phyloP scores from a whole-genome alignment of 371 early-diverging fungal genomes.

The Smittium culicis region DNA sequence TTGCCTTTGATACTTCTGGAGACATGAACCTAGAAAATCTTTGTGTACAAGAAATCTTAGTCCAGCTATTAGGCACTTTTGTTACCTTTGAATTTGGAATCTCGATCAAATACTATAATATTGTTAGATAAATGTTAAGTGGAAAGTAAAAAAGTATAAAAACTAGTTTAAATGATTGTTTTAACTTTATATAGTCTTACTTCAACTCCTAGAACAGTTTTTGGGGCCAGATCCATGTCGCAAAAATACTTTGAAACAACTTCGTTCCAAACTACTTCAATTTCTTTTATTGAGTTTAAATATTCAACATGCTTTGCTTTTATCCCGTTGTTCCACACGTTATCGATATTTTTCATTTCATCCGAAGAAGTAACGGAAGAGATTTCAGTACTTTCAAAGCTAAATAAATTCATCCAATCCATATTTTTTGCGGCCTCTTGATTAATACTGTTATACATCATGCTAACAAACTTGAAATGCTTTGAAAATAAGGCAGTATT shows the following conservation, averaged over 20 bases:
- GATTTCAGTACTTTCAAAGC: neutral
- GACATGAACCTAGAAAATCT: slow-evolving; percentile 71
- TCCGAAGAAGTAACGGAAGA: neutral
- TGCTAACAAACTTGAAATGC: neutral
- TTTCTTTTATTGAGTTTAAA: neutral
- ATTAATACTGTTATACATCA: slow-evolving; percentile 4
- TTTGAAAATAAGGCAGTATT: neutral
- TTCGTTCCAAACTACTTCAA: neutral
- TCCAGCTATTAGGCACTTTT: slow-evolving; percentile 55
- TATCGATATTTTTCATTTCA: neutral
- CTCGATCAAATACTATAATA: slow-evolving; percentile 39
- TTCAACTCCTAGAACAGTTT: slow-evolving; percentile 43
- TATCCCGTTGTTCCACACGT: slow-evolving; percentile 5
- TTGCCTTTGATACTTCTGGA: slow-evolving; percentile 41
- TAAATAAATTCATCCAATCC: slow-evolving; percentile 10
- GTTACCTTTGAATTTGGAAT: slow-evolving; percentile 36
- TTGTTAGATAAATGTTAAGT: neutral
- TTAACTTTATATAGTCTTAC: slow-evolving; percentile 18
- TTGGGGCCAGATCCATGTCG: slow-evolving; percentile 1
- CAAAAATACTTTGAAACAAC: neutral
- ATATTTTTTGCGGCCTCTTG: slow-evolving; percentile 4
- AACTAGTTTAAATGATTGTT: neutral
- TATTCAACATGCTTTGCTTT: neutral
- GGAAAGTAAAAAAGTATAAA: slow-evolving; percentile 11
- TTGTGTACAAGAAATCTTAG: slow-evolving; percentile 65